A percentile compares a stretch with the other conserved stretches of the same genome.
These are phyloP conservation scores for Miamiensis avidus DNA, from an alignment of 169 alveolate species.

Conservation along the genomic window DNA sequence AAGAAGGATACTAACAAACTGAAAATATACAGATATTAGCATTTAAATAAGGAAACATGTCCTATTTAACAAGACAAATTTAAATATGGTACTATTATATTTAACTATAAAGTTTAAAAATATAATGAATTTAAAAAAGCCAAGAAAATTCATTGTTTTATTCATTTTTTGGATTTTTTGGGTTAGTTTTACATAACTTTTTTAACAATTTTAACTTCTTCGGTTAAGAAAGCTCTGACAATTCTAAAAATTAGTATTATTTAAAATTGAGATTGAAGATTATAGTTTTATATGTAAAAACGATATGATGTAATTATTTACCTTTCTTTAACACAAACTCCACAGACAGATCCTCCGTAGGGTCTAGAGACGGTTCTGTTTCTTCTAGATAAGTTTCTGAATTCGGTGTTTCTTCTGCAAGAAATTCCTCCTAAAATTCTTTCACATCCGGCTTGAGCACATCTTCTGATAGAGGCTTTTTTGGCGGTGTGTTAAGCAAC, in stretches of 20 bases:
- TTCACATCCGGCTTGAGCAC: slow-evolving; percentile 50
- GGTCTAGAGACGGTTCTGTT: slow-evolving; percentile 90
- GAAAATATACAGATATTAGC: too few relatives aligned
- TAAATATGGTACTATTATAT: too few relatives aligned
- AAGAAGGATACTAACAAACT: too few relatives aligned
- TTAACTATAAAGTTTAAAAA: too few relatives aligned
- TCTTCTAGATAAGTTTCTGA: slow-evolving; percentile 50
- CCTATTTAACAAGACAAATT: too few relatives aligned
- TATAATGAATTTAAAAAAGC: too few relatives aligned
- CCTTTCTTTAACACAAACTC: slow-evolving; percentile 77
- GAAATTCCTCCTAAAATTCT: slow-evolving; percentile 48
- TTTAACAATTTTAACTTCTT: slow-evolving; percentile 90
- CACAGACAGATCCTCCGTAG: slow-evolving; percentile 83
- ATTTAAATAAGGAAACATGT: too few relatives aligned
- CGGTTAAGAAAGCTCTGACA: slow-evolving; percentile 91
- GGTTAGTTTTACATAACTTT: slow-evolving; percentile 1
- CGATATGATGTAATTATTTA: too few relatives aligned
- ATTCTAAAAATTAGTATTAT: slow-evolving; percentile 69
- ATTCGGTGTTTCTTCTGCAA: slow-evolving; percentile 39
- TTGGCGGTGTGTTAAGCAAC: slow-evolving; percentile 27
- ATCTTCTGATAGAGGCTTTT: slow-evolving; percentile 17
- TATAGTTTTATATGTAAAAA: too few relatives aligned
- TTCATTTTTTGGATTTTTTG: too few relatives aligned
- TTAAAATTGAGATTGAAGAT: background rate
- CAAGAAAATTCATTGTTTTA: too few relatives aligned